phyloP scores from a whole-genome alignment of 805 yeast species.

The Diddensiella caesifluorescens region DNA sequence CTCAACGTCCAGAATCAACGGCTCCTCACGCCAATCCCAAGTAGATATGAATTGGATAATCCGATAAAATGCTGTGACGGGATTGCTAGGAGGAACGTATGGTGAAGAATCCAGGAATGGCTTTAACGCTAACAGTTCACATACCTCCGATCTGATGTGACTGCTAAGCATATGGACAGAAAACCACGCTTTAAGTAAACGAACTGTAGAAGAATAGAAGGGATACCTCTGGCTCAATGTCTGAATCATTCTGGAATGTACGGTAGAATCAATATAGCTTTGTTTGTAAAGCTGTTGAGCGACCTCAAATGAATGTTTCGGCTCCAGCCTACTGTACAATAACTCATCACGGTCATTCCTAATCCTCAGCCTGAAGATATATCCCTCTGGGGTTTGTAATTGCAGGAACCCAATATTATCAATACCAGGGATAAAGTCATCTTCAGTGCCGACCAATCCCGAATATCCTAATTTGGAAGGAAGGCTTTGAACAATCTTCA shows the following conservation, averaged over 20 bases:
- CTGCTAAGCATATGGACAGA: slow-evolving; percentile 69
- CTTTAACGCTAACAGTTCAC: slow-evolving; percentile 76
- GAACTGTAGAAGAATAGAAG: slow-evolving; percentile 69
- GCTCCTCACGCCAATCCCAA: slow-evolving; percentile 95
- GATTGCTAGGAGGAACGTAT: slow-evolving; percentile 72
- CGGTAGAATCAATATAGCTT: slow-evolving; percentile 58
- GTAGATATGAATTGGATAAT: slow-evolving; percentile 60
- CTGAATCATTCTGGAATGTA: slow-evolving; percentile 76
- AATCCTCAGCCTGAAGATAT: slow-evolving; percentile 72
- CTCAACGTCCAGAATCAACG: slow-evolving; percentile 72
- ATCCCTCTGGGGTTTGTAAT: slow-evolving; percentile 83
- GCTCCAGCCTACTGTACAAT: slow-evolving; percentile 49
- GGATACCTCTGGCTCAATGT: slow-evolving; percentile 67
- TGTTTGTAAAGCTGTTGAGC: too few species aligned
- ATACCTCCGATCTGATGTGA: slow-evolving; percentile 70
- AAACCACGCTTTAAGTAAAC: slow-evolving; percentile 86
- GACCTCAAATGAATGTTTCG: slow-evolving; percentile 28
- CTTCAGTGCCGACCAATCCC: slow-evolving; percentile 61
- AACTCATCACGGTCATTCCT: slow-evolving; percentile 79
- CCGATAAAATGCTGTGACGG: slow-evolving; percentile 75
- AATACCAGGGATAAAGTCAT: slow-evolving; percentile 28
- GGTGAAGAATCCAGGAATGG: slow-evolving; percentile 87
- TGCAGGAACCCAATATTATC: slow-evolving; percentile 29
- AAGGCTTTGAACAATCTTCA: slow-evolving; percentile 55
- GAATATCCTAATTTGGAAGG: slow-evolving; percentile 47